Evolutionary conservation across 345 rosid genomes (phyloP), one percentile per base, ranked within the genome.

Genomic region (Orychophragmus violaceus): DNA sequence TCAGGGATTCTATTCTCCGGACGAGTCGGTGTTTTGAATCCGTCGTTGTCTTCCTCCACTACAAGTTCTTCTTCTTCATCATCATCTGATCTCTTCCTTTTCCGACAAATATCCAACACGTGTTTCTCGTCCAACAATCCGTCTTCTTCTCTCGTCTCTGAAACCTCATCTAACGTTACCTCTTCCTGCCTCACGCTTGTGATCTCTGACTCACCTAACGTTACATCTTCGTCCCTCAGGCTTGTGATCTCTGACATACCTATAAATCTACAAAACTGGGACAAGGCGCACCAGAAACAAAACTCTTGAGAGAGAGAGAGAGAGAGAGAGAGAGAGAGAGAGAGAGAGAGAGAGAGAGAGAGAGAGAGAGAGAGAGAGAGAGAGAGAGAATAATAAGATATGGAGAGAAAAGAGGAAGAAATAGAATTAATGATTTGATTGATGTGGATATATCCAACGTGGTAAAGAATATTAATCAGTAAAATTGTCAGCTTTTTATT

Each of bases 381-480:
- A 33, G 4, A 28, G 32, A 28, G 21, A 41, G 19, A 41, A 41
- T 8, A n/a, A 39, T 17, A 13, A 49, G n/a, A 24, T 44, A n/a
- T n/a, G n/a, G n/a, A n/a, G n/a, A n/a, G n/a, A n/a, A n/a, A n/a
- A n/a, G 33, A 16, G 29, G 8, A 14, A 12, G 69, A 35, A 46
- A 12, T 10, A 51, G 30, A 74, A 30, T 6, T 41, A 41, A 67
- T 66, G 72, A 72, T 56, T n/a, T 64, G 44, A 61, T 67, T 33
- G 9, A 60, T 62, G 64, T 67, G 45, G 74, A 67, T 68, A 74
- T 74, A 74, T 68, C 74, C 74, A 74, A 74, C 74, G 74, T 68
- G 78, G 51, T 62, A 62, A 8, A 21, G 77, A 74, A 54, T 74
- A 74, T 52, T 44, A 74, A 60, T 61, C 77, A 74, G 30, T 64